Conservation (phyloP, 805 yeast genomes). For the Ogataea thermomethanolica region DNA sequence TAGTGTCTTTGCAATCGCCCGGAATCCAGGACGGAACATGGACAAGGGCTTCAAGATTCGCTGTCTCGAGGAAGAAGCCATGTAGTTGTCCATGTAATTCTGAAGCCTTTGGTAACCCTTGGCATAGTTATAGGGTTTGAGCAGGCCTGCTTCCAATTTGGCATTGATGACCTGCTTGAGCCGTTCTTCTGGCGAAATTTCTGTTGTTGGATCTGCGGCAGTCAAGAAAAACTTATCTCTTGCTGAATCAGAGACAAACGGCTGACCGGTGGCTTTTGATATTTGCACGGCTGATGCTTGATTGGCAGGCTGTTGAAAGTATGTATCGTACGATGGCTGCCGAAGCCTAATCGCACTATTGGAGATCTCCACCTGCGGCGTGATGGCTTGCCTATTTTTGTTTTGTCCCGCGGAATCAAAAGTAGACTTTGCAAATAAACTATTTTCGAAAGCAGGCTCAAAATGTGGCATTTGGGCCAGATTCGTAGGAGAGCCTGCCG, state of each 20-base stretch:
- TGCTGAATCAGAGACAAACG: constrained; percentile 65
- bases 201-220: constrained; percentile 96
- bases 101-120: constrained; percentile 89
- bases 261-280: constrained; percentile 14
- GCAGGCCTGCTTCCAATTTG: constrained; percentile 85
- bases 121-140: constrained; percentile 92
- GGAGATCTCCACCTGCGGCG: constrained; percentile 19
- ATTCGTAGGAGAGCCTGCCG: constrained; percentile 14
- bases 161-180: constrained; percentile 92
- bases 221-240: constrained; percentile 90
- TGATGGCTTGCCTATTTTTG: not conserved
- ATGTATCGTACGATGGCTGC: constrained; percentile 7
- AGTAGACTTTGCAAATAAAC: constrained; percentile 11
- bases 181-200: constrained; percentile 89
- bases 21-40: constrained; percentile 84
- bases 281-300: constrained; percentile 2
- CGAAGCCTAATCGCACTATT: constrained; percentile 15
- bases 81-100: constrained; percentile 86
- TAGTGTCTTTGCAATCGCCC: constrained; percentile 86
- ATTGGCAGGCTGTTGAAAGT: constrained; percentile 4
- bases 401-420: constrained; percentile 5
- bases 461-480: constrained; percentile 11
- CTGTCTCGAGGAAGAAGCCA: constrained; percentile 80
- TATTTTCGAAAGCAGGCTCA: constrained; percentile 16
- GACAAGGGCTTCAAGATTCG: constrained; percentile 82